Evolutionary conservation across 169 alveolate genomes (phyloP).

Genomic region (Toxoplasma gondii): DNA sequence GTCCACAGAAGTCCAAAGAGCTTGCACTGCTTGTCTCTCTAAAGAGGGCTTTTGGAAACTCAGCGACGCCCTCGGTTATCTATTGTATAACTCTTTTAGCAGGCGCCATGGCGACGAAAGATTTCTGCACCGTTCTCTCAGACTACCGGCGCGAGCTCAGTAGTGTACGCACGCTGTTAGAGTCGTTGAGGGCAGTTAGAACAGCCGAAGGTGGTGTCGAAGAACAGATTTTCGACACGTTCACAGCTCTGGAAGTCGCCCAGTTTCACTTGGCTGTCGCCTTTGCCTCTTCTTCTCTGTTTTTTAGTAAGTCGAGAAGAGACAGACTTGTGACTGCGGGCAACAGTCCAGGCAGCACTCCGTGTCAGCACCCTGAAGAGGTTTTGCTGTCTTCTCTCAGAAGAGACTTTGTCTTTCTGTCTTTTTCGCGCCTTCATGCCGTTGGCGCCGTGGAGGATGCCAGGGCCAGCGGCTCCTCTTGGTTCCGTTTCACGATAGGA

Average conservation of each 20-base stretch:
- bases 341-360: not conserved
- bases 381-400: too few relatives aligned
- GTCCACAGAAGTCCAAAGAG: too few relatives aligned
- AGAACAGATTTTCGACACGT: not conserved
- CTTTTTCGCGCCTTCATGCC: too few relatives aligned
- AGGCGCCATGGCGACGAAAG: not conserved
- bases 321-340: not conserved
- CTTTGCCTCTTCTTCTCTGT: constrained; percentile 16
- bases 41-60: too few relatives aligned
- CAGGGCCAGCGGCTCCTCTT: too few relatives aligned
- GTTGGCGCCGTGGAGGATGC: too few relatives aligned
- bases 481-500: too few relatives aligned
- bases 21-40: too few relatives aligned
- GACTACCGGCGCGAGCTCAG: not conserved
- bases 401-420: not conserved
- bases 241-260: constrained; percentile 38
- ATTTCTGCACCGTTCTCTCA: not conserved
- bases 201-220: not conserved
- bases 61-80: too few relatives aligned
- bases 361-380: too few relatives aligned
- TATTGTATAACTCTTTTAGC: too few relatives aligned
- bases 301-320: not conserved
- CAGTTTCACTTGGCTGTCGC: constrained; percentile 29
- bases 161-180: not conserved
- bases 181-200: not conserved